Conservation (phyloP, 768 basidiomycete species). For the Boletus edulis region DNA sequence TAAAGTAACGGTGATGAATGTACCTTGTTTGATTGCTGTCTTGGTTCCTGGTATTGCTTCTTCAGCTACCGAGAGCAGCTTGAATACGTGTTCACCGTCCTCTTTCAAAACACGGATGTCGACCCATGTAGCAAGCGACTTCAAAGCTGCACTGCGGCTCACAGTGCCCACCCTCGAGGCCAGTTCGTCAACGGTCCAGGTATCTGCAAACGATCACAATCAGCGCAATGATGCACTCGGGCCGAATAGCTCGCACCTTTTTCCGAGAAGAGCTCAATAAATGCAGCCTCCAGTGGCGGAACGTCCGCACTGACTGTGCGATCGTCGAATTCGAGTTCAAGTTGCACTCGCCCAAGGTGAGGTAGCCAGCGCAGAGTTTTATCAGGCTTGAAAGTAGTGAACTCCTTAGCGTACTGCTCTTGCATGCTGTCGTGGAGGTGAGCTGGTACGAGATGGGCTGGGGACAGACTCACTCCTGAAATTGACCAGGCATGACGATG, state of each 20-base stretch:
- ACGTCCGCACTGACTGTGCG: conserved; percentile 73
- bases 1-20: neutral
- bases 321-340: conserved; percentile 83
- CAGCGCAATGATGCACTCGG: neutral
- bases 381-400: conserved; percentile 84
- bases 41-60: conserved; percentile 34
- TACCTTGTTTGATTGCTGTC: conserved; percentile 26
- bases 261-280: conserved; percentile 82
- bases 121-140: conserved; percentile 81
- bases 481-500: conserved; percentile 82
- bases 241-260: conserved; percentile 42
- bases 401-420: conserved; percentile 73
- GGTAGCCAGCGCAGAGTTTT: conserved; percentile 89
- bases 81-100: conserved; percentile 55
- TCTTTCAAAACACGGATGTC: conserved; percentile 80
- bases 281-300: conserved; percentile 85
- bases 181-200: conserved; percentile 73
- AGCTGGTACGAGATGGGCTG: neutral
- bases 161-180: conserved; percentile 60
- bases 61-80: conserved; percentile 61
- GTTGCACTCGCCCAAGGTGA: conserved; percentile 78
- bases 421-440: conserved; percentile 51
- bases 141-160: conserved; percentile 62
- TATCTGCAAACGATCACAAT: conserved; percentile 38
- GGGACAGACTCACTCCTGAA: conserved; percentile 57